These are phyloP conservation scores for Saposhnikovia divaricata DNA, from an alignment of 129 eudicot species.

Conservation along the genomic window DNA sequence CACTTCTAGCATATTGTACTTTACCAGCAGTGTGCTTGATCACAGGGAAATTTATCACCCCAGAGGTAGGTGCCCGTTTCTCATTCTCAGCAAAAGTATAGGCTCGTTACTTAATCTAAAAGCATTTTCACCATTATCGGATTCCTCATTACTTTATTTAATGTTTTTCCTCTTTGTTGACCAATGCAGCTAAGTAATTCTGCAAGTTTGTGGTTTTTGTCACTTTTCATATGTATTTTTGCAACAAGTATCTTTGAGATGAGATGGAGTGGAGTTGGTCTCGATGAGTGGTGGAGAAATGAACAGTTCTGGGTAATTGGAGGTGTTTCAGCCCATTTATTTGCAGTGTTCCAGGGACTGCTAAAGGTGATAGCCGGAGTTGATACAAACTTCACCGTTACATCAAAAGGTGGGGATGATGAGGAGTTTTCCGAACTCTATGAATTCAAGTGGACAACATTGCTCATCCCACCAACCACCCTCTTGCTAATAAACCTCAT, in stretches of 20 bases:
- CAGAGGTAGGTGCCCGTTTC: conserved; percentile 40
- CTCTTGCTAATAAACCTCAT: conserved; percentile 44
- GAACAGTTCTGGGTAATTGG: conserved; percentile 90
- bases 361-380: conserved; percentile 71
- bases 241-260: conserved; percentile 60
- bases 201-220: conserved; percentile 62
- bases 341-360: conserved; percentile 68
- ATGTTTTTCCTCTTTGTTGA: not conserved
- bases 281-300: conserved; percentile 79
- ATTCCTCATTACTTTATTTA: not conserved
- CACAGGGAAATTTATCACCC: conserved; percentile 68
- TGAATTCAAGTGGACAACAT: conserved; percentile 62
- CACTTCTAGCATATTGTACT: conserved; percentile 68
- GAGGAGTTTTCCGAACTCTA: conserved; percentile 62
- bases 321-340: conserved; percentile 68
- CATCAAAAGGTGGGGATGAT: conserved; percentile 72
- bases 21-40: conserved; percentile 78
- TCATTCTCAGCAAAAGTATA: not conserved
- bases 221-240: conserved; percentile 54
- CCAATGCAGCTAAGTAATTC: conserved; percentile 55
- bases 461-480: conserved; percentile 65
- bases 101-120: not conserved
- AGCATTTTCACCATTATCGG: no score
- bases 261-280: conserved; percentile 67
- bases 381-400: conserved; percentile 64